These are phyloP conservation scores for Podaxis sp. DNA, from an alignment of 768 basidiomycete genomes.

Conservation along the genomic window DNA sequence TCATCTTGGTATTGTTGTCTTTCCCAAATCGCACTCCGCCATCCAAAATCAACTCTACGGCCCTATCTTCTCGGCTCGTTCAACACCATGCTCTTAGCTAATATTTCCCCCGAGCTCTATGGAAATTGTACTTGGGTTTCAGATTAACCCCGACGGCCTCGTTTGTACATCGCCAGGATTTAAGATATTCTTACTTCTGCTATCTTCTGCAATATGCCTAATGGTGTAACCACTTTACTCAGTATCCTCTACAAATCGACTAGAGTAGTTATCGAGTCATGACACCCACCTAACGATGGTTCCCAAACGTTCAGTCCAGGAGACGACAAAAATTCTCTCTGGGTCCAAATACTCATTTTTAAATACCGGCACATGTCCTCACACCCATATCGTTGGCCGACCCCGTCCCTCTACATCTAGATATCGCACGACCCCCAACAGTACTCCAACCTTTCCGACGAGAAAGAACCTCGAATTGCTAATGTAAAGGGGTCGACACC, in stretches of 20 bases:
- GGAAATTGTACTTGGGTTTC: no score
- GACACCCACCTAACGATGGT: slow-evolving; percentile 76
- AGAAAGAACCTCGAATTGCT: slow-evolving; percentile 79
- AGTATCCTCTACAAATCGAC: slow-evolving; percentile 54
- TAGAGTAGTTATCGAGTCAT: slow-evolving; percentile 86
- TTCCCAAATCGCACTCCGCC: no score
- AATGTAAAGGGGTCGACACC: slow-evolving; percentile 54
- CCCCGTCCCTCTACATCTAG: slow-evolving; percentile 32
- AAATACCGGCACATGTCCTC: slow-evolving; percentile 56
- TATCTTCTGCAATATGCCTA: no score
- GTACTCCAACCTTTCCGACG: slow-evolving; percentile 70
- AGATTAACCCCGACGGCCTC: no score
- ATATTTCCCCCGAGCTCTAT: no score
- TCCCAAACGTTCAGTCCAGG: slow-evolving; percentile 80
- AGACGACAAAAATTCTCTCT: slow-evolving; percentile 85
- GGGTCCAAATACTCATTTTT: slow-evolving; percentile 78
- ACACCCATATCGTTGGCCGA: not conserved
- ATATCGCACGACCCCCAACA: slow-evolving; percentile 45
- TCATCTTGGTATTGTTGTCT: no score
- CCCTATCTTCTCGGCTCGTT: no score
- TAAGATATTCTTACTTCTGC: no score
- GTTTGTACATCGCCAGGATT: no score
- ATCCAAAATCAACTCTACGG: no score
- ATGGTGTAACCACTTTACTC: no score
- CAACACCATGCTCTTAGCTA: no score